Base-by-base conservation (phyloP, 768 basidiomycete species). In the Fomitopsis pulvina region DNA sequence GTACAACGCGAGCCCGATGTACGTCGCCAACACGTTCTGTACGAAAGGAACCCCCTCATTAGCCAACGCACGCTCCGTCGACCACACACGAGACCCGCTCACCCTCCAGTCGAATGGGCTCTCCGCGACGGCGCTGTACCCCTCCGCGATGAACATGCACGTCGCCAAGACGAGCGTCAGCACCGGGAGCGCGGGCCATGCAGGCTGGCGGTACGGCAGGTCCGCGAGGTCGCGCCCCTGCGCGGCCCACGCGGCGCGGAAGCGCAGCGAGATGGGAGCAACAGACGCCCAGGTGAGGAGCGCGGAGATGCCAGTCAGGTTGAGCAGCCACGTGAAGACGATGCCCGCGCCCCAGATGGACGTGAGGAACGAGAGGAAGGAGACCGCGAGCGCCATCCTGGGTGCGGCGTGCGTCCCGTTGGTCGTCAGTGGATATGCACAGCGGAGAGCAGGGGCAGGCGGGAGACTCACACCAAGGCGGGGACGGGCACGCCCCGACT, bases 231-330 rank as follows among this genome's bases (percentile, higher is more conserved):
- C 57, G 50, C 76, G 70, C 18, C 76, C 76, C 43, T 81, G 80
- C 0, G 72, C 73, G 39, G 59, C 63, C 69, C 79, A 85, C 3
- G 81, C 83, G n/a, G 61, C 57, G 21, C 82, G 75, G 70, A 87
- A 86, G 26, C 82, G 78, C 29, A 85, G 60, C 4, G 75, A 78
- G 28, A 78, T 79, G 27, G 69, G 16, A 8, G 73, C 75, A 51
- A 83, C 79, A 25, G 77, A 74, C 22, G 73, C 76, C 83, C 85
- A 87, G 37, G 82, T 80, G 51, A 86, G 73, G 43, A 87, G 67
- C 1, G 81, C 79, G 1, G 79, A 82, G 40, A 86, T 79, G 37
- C 84, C 82, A 7, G 79, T 80, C 45, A 85, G 66, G 55, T 82
- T 80, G 44, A 83, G 66, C 9, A 85, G 68, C 83, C 77, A 79